A percentile compares a stretch with the other conserved stretches of the same genome.
phyloP scores from a whole-genome alignment of 2,329 filamentous ascomycete genomes.

The Furcasterigmium furcatum region DNA sequence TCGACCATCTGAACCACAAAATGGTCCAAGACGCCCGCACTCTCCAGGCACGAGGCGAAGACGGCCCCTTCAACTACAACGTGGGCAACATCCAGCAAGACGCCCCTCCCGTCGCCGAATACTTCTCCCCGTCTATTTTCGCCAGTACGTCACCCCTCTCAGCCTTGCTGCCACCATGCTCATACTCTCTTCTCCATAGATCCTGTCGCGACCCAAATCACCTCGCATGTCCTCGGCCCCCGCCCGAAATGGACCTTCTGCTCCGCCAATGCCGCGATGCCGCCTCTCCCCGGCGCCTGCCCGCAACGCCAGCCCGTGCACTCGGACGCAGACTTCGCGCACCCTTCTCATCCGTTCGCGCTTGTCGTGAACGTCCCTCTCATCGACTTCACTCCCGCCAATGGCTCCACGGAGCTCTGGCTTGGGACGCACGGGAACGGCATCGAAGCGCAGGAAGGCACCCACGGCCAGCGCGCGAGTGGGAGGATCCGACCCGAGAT shows the following conservation, averaged over 20 bases:
- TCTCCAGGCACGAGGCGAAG: constrained; percentile 47
- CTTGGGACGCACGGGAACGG: constrained; percentile 46
- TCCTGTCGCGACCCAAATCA: constrained; percentile 52
- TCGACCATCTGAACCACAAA: constrained; percentile 53
- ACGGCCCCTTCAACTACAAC: constrained; percentile 61
- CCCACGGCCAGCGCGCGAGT: constrained; percentile 49
- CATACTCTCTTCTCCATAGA: constrained; percentile 26
- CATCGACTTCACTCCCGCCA: constrained; percentile 44
- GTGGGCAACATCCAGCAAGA: constrained; percentile 61
- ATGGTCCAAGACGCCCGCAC: constrained; percentile 56
- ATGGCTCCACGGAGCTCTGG: constrained; percentile 59
- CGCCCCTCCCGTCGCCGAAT: constrained; percentile 45
- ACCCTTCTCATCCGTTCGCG: constrained; percentile 52
- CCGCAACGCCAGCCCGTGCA: constrained; percentile 53
- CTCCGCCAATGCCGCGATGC: constrained; percentile 56
- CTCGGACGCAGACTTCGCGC: constrained; percentile 55
- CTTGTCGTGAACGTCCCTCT: constrained; percentile 52
- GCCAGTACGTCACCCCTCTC: constrained; percentile 37
- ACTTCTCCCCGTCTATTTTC: constrained; percentile 48
- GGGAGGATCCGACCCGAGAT: constrained; percentile 41
- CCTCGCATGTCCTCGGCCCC: constrained; percentile 51
- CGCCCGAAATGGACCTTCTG: constrained; percentile 54
- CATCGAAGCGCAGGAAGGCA: constrained; percentile 39
- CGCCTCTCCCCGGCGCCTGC: constrained; percentile 32
- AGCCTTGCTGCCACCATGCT: neutral